Conservation (phyloP, 768 basidiomycete genomes). For the Crucibulum laeve region DNA sequence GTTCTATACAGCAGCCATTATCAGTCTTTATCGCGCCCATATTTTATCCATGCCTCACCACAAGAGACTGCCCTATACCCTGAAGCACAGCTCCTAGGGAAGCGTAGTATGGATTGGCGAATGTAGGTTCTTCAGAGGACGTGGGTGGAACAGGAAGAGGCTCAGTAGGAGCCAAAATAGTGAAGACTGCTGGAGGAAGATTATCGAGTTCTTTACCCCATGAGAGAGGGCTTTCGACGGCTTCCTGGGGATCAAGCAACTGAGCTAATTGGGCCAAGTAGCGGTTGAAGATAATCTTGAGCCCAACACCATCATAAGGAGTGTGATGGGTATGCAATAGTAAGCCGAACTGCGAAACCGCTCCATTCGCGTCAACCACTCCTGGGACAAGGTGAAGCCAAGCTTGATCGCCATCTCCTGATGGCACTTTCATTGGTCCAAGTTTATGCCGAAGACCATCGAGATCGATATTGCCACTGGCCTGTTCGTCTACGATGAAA, state of each 20-base stretch:
- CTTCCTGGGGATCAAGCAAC: no score
- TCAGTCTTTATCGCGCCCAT: neutral
- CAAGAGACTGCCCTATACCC: neutral
- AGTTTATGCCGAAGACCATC: neutral
- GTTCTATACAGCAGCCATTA: neutral
- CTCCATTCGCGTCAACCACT: neutral
- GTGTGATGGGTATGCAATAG: neutral
- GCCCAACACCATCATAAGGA: neutral
- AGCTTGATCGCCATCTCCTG: neutral
- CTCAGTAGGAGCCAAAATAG: neutral
- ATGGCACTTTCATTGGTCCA: neutral
- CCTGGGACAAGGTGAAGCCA: neutral
- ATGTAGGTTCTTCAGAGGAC: neutral
- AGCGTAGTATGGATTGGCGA: neutral
- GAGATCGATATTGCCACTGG: neutral
- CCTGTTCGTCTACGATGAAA: neutral
- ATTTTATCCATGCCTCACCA: neutral
- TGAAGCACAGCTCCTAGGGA: neutral
- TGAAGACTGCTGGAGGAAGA: neutral
- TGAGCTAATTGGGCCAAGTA: neutral
- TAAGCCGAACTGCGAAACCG: neutral
- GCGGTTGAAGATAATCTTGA: neutral
- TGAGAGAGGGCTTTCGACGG: no score
- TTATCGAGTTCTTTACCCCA: slow-evolving; percentile 1
- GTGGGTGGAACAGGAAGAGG: neutral